Percentiles rank a stretch among this genome's conserved stretches.
phyloP scores from a whole-genome alignment of 768 basidiomycete species.

The Dioszegia aurantiaca region DNA sequence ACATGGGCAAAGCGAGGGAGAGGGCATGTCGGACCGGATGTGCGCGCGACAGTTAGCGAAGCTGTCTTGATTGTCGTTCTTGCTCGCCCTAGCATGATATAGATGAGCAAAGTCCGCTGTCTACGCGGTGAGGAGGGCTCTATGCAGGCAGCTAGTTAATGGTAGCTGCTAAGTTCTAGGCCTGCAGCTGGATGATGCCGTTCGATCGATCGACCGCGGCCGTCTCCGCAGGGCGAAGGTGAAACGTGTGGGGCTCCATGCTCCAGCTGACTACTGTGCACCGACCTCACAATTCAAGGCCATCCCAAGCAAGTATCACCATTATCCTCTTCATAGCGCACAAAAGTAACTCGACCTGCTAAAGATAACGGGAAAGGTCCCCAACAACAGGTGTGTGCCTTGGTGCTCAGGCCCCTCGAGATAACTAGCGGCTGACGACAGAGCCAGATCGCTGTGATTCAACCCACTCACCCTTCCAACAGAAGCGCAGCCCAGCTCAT shows the following conservation, averaged over 20 bases:
- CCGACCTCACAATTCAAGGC: not conserved
- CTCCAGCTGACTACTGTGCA: not conserved
- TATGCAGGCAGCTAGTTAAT: too few species aligned
- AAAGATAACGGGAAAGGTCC: too few species aligned
- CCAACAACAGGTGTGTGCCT: too few species aligned
- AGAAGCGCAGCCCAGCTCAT: too few species aligned
- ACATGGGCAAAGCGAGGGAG: conserved; percentile 2
- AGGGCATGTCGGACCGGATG: not conserved
- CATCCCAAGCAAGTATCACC: not conserved
- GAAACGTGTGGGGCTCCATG: not conserved
- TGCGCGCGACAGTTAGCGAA: not conserved
- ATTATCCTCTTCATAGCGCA: too few species aligned
- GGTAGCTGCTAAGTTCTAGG: not conserved
- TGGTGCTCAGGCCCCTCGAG: too few species aligned
- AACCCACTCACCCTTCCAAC: too few species aligned
- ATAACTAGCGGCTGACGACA: too few species aligned
- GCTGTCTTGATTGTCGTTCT: not conserved
- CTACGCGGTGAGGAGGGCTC: too few species aligned
- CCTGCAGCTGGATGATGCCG: not conserved
- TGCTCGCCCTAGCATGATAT: not conserved
- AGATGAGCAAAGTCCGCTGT: too few species aligned
- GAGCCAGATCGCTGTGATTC: too few species aligned
- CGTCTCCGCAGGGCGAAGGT: not conserved
- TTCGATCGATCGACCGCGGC: conserved; percentile 1
- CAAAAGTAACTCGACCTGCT: too few species aligned